Evolutionary conservation across 495 filamentous ascomycete species (phyloP).

Genomic region (Apodospora peruviana): DNA sequence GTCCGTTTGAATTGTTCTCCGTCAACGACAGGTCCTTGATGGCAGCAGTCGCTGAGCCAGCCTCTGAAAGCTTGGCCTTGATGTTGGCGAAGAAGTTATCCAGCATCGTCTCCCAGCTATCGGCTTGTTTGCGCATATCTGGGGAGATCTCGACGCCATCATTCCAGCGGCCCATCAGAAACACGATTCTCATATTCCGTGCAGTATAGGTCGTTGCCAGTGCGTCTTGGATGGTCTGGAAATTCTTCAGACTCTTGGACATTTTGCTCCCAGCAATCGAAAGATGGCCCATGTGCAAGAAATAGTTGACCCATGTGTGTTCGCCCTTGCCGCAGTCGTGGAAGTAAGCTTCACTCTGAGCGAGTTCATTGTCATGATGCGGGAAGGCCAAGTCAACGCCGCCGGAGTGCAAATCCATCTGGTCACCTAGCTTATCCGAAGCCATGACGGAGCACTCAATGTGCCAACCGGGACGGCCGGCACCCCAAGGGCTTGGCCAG

Average conservation of each 20-base stretch:
- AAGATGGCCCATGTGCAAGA: constrained; percentile 92
- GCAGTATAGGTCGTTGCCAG: constrained; percentile 71
- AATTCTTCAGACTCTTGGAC: constrained; percentile 94
- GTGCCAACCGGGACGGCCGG: constrained; percentile 90
- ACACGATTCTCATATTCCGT: constrained; percentile 75
- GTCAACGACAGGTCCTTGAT: constrained; percentile 38
- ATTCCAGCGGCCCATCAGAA: constrained; percentile 83
- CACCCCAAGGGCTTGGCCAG: constrained; percentile 83
- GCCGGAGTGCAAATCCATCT: constrained; percentile 90
- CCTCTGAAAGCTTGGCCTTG: constrained; percentile 51
- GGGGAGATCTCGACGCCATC: constrained; percentile 87
- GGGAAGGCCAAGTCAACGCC: constrained; percentile 92
- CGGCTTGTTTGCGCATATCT: constrained; percentile 66
- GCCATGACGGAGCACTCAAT: constrained; percentile 99
- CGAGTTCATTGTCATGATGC: constrained; percentile 94
- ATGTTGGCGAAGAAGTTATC: constrained; percentile 90
- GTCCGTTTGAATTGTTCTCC: constrained; percentile 20
- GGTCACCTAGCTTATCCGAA: constrained; percentile 69
- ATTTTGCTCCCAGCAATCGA: constrained; percentile 90
- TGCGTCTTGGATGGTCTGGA: constrained; percentile 88
- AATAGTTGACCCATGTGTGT: constrained; percentile 91
- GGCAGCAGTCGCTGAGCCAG: constrained; percentile 34
- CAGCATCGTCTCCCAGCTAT: constrained; percentile 73
- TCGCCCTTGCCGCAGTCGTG: constrained; percentile 42
- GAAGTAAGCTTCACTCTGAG: constrained; percentile 88